Base-by-base conservation (phyloP, 495 filamentous ascomycete species). In the Daldinia grandis region DNA sequence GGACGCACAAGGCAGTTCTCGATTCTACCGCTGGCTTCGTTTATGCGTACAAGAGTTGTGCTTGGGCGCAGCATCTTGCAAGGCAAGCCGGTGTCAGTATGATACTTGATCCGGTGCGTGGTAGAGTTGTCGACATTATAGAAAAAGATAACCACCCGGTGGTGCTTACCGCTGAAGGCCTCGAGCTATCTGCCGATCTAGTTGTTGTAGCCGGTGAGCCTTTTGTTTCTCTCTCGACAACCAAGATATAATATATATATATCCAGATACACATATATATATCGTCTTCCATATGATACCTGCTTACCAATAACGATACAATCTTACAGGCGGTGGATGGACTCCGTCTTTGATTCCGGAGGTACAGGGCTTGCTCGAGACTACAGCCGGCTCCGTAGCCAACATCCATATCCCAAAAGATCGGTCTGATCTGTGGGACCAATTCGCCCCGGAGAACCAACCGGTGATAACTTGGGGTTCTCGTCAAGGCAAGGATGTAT, bases 11-110 rank as follows among this genome's bases (percentile, higher is more conserved):
- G 44, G 82, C 78, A 0, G 74, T 81, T 0, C 70, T 84, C 0
- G 82, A 84, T 49, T 78, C 74, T 1, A 75, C 70, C 1, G 83
- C 78, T 3, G 83, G 83, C 0, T 74, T 82, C 21, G 76, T 76
- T 0, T 70, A 75, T 27, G 82, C 83, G 1, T 79, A 80, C 58
- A 84, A 82, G 55, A 78, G 78, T 5, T 85, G 83, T 60, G 68
- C 76, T 0, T 81, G 77, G 64, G 79, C 81, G 2, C 74, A 82
- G 15, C 69, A 85, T 64, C 72, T 77, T 17, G 81, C 80, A 1
- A 64, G 61, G 21, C 58, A 63, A 47, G 62, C 74, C 0, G 80
- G 83, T 0, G 80, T 81, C 0, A 75, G 77, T 27, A 76, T 80
- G 47, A 55, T 83, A 2, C 74, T 82, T 0, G 76, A 69, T 24